A percentile compares a stretch with the other conserved stretches of the same genome.
These are phyloP conservation scores for Metarhizium humberi DNA, from an alignment of 2,329 filamentous ascomycete species.

Conservation along the genomic window DNA sequence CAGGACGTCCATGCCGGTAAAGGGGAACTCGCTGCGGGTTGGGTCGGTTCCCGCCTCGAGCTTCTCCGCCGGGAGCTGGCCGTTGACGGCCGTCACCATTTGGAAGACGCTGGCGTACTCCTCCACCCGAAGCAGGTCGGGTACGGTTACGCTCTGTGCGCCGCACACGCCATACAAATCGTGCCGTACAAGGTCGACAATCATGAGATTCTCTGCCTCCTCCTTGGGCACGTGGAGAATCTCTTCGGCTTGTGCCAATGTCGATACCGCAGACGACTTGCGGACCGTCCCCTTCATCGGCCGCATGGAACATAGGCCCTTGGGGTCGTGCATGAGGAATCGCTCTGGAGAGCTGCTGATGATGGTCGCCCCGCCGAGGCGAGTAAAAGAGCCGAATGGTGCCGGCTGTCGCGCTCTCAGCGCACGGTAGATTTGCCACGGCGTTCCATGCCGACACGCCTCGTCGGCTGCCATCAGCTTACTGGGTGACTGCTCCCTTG, in stretches of 20 bases:
- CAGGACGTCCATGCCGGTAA: constrained; percentile 66
- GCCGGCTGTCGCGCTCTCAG: constrained; percentile 67
- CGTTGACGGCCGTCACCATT: constrained; percentile 82
- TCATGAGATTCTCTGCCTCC: constrained; percentile 94
- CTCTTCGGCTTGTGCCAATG: constrained; percentile 59
- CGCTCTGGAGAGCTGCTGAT: constrained; percentile 82
- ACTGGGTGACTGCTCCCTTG: neutral
- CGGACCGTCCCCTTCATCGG: constrained; percentile 97
- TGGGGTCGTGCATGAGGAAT: constrained; percentile 54
- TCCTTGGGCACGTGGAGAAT: constrained; percentile 79
- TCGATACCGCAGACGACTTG: constrained; percentile 57
- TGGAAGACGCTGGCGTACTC: constrained; percentile 88
- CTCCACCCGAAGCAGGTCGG: constrained; percentile 75
- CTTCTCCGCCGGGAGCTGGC: constrained; percentile 36
- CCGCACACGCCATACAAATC: constrained; percentile 82
- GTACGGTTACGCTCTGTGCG: constrained; percentile 61
- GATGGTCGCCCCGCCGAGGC: constrained; percentile 59
- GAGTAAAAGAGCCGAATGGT: constrained; percentile 76
- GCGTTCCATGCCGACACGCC: constrained; percentile 16
- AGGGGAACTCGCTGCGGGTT: constrained; percentile 10
- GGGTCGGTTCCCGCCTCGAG: constrained; percentile 8
- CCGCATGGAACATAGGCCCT: constrained; percentile 64
- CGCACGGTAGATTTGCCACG: constrained; percentile 65
- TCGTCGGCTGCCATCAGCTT: neutral
- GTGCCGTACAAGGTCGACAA: constrained; percentile 91